Percentiles rank a stretch among this genome's conserved stretches.
These are phyloP conservation scores for Mediolabrus comicus DNA, from an alignment of 108 stramenopile genomes.

Conservation along the genomic window DNA sequence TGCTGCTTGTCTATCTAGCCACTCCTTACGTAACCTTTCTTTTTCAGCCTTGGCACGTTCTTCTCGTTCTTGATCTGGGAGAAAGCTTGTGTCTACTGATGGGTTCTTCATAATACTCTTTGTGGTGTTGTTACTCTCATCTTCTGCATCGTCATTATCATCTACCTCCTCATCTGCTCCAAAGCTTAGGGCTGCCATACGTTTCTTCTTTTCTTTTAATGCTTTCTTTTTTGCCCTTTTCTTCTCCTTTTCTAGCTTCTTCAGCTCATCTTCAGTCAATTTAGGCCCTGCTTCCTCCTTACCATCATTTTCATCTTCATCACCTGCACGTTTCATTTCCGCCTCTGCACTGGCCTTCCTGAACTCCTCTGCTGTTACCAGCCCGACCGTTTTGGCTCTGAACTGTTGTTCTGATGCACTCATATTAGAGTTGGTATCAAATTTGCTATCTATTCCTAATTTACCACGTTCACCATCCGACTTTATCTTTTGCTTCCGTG, in stretches of 20 bases:
- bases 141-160: constrained; percentile 10
- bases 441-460: constrained; percentile 51
- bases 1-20: constrained; percentile 74
- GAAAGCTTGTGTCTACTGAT: constrained; percentile 88
- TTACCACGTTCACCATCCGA: constrained; percentile 42
- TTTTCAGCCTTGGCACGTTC: constrained; percentile 51
- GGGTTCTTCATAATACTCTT: constrained; percentile 82
- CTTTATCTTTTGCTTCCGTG: constrained; percentile 51
- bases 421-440: constrained; percentile 35
- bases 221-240: constrained; percentile 53
- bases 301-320: not conserved
- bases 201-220: constrained; percentile 68
- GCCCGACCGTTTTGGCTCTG: constrained; percentile 70
- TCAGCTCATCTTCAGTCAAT: constrained; percentile 40
- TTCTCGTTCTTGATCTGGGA: constrained; percentile 90
- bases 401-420: constrained; percentile 57
- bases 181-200: constrained; percentile 70
- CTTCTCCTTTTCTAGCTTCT: constrained; percentile 25
- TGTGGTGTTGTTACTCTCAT: constrained; percentile 1
- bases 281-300: not conserved
- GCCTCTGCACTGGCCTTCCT: constrained; percentile 48
- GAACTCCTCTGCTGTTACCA: constrained; percentile 88
- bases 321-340: constrained; percentile 15
- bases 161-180: constrained; percentile 64
- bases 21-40: constrained; percentile 78